phyloP scores from a whole-genome alignment of 441 rosid genomes.

The Corymbia citriodora region DNA sequence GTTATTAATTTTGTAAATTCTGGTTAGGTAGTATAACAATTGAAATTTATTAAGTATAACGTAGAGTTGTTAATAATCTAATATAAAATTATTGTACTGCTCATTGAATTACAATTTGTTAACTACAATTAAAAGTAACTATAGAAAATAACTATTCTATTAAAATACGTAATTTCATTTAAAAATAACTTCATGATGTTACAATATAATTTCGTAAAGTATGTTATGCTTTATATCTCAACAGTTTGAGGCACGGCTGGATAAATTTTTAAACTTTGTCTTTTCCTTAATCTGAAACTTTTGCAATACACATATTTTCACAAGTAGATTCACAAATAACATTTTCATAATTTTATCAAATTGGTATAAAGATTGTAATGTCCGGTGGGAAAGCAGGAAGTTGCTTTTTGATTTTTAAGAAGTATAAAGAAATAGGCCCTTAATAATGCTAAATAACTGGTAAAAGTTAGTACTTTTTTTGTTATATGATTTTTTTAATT shows the following conservation, averaged over 20 bases:
- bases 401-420: neutral
- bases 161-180: neutral
- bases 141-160: neutral
- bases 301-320: neutral
- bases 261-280: neutral
- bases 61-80: neutral
- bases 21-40: neutral
- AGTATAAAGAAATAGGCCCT: neutral
- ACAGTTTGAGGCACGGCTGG: neutral
- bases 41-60: neutral
- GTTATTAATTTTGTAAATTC: neutral
- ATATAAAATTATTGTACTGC: neutral
- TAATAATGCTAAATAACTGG: neutral
- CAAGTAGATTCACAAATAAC: neutral
- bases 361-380: neutral
- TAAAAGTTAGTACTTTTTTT: neutral
- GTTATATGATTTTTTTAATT: neutral
- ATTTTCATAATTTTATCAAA: neutral
- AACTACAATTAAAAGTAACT: neutral
- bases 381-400: neutral
- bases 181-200: neutral
- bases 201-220: neutral
- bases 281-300: neutral
- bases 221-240: neutral
- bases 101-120: neutral